Percentiles rank a stretch among this genome's conserved stretches.
phyloP scores from a whole-genome alignment of 2,329 filamentous ascomycete genomes.

The Talaromyces sp. region DNA sequence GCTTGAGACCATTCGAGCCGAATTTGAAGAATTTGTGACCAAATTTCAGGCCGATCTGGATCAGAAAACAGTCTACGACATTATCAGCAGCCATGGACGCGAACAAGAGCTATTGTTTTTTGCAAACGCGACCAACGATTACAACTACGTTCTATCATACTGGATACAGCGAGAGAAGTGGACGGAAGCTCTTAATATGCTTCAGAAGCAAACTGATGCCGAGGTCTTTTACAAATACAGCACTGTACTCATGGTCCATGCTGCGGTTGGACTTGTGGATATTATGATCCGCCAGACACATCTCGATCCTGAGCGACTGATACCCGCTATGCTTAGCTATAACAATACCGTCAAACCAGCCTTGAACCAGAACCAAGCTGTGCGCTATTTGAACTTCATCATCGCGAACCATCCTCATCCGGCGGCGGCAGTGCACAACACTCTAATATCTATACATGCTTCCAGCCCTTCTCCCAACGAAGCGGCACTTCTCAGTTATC shows the following conservation, averaged over 20 bases:
- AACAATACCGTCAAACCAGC: slow-evolving; percentile 68
- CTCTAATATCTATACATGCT: slow-evolving; percentile 91
- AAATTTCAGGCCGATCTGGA: slow-evolving; percentile 87
- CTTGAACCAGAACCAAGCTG: slow-evolving; percentile 77
- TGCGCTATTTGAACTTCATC: slow-evolving; percentile 89
- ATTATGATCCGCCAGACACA: slow-evolving; percentile 89
- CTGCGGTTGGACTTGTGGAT: slow-evolving; percentile 81
- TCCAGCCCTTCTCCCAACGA: slow-evolving; percentile 81
- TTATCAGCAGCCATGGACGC: slow-evolving; percentile 90
- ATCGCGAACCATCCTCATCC: slow-evolving; percentile 77
- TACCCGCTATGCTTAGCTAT: slow-evolving; percentile 91
- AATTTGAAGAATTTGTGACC: slow-evolving; percentile 83
- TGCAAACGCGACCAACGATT: slow-evolving; percentile 82
- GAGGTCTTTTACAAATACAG: slow-evolving; percentile 96
- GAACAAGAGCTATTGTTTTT: slow-evolving; percentile 92
- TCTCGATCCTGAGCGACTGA: slow-evolving; percentile 79
- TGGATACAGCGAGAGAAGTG: slow-evolving; percentile 96
- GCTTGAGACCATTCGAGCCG: slow-evolving; percentile 65
- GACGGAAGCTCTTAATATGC: slow-evolving; percentile 77
- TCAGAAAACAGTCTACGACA: slow-evolving; percentile 86
- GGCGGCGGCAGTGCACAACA: slow-evolving; percentile 90
- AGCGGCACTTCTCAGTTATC: slow-evolving; percentile 77
- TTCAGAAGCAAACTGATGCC: slow-evolving; percentile 88
- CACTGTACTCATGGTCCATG: slow-evolving; percentile 91
- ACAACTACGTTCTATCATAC: slow-evolving; percentile 91